phyloP scores from a whole-genome alignment of 495 filamentous ascomycete genomes.

The Hypoxylon intermedium region DNA sequence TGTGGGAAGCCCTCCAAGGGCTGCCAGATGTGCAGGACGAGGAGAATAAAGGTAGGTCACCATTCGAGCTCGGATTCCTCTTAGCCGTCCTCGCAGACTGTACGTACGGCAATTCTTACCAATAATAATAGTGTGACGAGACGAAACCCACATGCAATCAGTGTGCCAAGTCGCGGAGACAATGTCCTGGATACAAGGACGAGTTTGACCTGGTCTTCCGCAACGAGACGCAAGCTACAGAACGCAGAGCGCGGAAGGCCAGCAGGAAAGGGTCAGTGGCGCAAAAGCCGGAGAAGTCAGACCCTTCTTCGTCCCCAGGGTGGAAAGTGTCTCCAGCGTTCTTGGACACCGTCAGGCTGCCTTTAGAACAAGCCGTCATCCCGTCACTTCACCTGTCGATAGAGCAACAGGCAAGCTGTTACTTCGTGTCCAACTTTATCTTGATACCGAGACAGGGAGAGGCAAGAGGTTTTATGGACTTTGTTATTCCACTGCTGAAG shows the following conservation, averaged over 20 bases:
- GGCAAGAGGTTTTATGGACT: slow-evolving; percentile 62
- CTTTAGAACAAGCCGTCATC: slow-evolving; percentile 23
- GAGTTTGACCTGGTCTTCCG: slow-evolving; percentile 73
- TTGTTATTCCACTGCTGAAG: slow-evolving; percentile 62
- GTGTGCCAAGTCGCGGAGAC: slow-evolving; percentile 68
- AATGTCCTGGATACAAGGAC: slow-evolving; percentile 73
- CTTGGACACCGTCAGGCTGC: slow-evolving; percentile 10
- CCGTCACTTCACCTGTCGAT: slow-evolving; percentile 45
- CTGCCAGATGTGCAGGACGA: slow-evolving; percentile 73
- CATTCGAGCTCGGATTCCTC: neutral
- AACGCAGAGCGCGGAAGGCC: slow-evolving; percentile 56
- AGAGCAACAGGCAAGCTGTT: slow-evolving; percentile 59
- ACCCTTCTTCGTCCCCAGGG: neutral
- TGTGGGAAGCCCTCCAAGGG: slow-evolving; percentile 76
- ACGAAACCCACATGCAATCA: slow-evolving; percentile 71
- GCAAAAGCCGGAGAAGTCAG: slow-evolving; percentile 21
- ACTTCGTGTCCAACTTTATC: slow-evolving; percentile 65
- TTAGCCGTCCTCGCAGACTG: slow-evolving; percentile 6
- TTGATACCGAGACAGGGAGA: slow-evolving; percentile 53
- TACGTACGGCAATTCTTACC: slow-evolving; percentile 9
- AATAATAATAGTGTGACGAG: slow-evolving; percentile 66
- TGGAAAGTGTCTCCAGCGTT: slow-evolving; percentile 10
- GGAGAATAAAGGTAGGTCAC: slow-evolving; percentile 71
- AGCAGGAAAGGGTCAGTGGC: slow-evolving; percentile 38
- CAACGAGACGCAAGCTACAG: slow-evolving; percentile 68